These are phyloP conservation scores for Carex parvula DNA, from an alignment of 176 grass and related monocot species.

Conservation along the genomic window DNA sequence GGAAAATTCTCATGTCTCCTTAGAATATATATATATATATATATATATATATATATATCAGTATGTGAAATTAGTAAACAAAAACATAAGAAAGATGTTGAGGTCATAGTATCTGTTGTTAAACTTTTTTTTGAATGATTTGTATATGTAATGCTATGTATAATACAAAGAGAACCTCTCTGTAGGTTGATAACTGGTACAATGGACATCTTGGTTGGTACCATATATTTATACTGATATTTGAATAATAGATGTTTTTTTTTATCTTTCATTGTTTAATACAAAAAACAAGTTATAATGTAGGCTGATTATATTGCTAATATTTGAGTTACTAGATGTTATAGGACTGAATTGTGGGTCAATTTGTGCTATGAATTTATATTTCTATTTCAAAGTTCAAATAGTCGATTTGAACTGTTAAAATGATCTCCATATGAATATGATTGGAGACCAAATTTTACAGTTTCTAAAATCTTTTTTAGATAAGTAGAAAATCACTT, in stretches of 20 bases:
- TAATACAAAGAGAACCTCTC: background rate
- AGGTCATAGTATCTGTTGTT: background rate
- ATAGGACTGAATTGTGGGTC: background rate
- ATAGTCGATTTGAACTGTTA: no score
- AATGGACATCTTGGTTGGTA: background rate
- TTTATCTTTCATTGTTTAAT: background rate
- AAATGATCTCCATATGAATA: no score
- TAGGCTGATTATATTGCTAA: background rate
- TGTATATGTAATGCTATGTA: background rate
- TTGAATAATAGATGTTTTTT: background rate
- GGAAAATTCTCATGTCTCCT: no score
- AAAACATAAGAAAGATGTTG: background rate
- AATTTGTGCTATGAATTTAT: no score
- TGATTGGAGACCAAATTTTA: no score
- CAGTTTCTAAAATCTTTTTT: no score
- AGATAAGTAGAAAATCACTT: no score
- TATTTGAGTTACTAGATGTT: background rate
- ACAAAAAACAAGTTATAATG: background rate
- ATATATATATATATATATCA: no score
- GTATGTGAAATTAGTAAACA: background rate
- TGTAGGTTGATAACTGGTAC: background rate
- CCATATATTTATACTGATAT: background rate
- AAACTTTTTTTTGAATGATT: background rate
- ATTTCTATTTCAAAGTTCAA: no score
- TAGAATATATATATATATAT: no score